Evolutionary conservation across 768 basidiomycete genomes (phyloP), one percentile per base, ranked within the genome.

Genomic region (Mycena sanguinolenta): DNA sequence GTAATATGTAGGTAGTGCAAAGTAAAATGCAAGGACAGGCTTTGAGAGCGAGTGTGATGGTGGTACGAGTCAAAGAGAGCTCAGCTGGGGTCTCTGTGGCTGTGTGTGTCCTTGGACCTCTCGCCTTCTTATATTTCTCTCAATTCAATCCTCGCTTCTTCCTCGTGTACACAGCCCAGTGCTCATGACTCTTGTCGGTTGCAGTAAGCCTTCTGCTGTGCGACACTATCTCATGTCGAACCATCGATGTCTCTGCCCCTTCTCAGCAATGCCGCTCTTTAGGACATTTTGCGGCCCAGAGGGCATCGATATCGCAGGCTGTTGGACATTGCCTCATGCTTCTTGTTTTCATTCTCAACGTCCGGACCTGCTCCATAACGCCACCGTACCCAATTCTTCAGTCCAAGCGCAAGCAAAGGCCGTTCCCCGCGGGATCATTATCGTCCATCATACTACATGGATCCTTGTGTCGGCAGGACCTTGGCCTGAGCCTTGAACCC

Each of bases 1-100:
- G 34, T 25, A n/a, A n/a, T n/a, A n/a, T 27, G 55, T 10, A 12
- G n/a, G 58, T 17, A 62, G 23, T 49, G 60, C 30, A n/a, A 49
- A 55, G 49, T 49, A 65, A 38, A 54, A 59, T 63, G 60, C 68
- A 53, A 63, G 1, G 61, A 52, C 59, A 62, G 53, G 60, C 23
- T 68, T 60, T 60, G 34, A 59, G 67, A 55, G 49, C 14, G 62
- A 38, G 57, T 30, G 69, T 58, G 38, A 53, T 62, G 12, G 64
- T 71, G 70, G 65, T 71, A 57, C 36, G 57, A 60, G 65, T 34
- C 32, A 58, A 67, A 67, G 62, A 67, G 62, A 67, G 60, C 58
- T 57, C 55, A 28, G 54, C 57, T 65, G 52, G 46, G 0, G 38
- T 53, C 21, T 5, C 19, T n/a, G 21, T 28, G 30, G 14, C 27